phyloP scores from a whole-genome alignment of 2,329 filamentous ascomycete species.

The Penicillium sp. region DNA sequence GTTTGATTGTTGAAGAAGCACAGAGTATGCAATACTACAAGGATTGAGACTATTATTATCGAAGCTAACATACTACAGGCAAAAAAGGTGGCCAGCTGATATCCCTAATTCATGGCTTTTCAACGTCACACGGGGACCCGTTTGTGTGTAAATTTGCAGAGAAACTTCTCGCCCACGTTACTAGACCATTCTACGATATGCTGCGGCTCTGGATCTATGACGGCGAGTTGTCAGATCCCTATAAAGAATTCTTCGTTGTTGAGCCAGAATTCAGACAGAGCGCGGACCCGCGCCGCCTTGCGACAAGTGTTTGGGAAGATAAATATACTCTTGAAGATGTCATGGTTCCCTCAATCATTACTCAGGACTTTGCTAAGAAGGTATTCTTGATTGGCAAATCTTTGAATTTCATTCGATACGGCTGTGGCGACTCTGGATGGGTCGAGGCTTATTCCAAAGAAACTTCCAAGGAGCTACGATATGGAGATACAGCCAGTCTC shows the following conservation, averaged over 20 bases:
- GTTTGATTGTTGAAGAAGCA: constrained; percentile 89
- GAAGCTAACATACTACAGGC: constrained; percentile 36
- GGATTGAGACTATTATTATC: background rate
- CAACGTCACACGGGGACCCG: constrained; percentile 90
- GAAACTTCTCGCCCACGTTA: constrained; percentile 82
- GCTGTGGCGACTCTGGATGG: constrained; percentile 91
- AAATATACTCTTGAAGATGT: constrained; percentile 86
- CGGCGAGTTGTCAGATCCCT: constrained; percentile 95
- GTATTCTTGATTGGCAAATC: constrained; percentile 98
- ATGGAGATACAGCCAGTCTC: constrained; percentile 89
- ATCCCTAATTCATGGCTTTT: constrained; percentile 90
- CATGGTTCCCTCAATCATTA: constrained; percentile 94
- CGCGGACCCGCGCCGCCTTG: constrained; percentile 55
- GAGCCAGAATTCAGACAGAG: constrained; percentile 70
- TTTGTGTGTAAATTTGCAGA: constrained; percentile 94
- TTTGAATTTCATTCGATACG: constrained; percentile 96
- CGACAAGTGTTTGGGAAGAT: constrained; percentile 95
- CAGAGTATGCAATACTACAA: constrained; percentile 58
- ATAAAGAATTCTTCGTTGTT: constrained; percentile 91
- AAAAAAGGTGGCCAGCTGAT: constrained; percentile 91
- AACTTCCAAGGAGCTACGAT: constrained; percentile 87
- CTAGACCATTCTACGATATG: constrained; percentile 95
- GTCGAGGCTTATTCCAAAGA: constrained; percentile 94
- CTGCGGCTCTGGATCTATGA: constrained; percentile 97
- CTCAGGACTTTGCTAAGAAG: constrained; percentile 90